Evolutionary conservation across 805 yeast species (phyloP).

Genomic region (Kazachstania viticola): DNA sequence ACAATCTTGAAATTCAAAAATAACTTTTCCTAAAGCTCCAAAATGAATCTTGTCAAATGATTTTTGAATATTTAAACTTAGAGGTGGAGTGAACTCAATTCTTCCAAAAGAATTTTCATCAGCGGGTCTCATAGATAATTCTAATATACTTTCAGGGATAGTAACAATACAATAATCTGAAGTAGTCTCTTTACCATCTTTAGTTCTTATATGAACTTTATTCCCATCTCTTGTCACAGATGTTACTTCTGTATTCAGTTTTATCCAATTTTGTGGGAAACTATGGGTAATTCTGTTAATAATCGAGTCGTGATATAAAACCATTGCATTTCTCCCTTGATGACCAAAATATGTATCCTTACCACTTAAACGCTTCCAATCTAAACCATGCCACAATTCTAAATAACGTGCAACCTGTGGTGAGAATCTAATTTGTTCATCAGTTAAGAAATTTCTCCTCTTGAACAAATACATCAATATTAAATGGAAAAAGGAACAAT

Average conservation of each 20-base stretch:
- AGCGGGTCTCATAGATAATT: constrained; percentile 21
- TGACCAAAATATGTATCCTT: constrained; percentile 58
- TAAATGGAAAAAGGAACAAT: constrained; percentile 41
- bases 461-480: constrained; percentile 36
- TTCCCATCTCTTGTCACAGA: constrained; percentile 15
- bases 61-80: constrained; percentile 35
- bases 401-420: constrained; percentile 42
- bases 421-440: constrained; percentile 39
- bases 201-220: constrained; percentile 27
- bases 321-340: constrained; percentile 70
- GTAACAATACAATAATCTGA: constrained; percentile 59
- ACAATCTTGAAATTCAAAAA: constrained; percentile 49
- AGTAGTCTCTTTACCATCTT: constrained; percentile 21
- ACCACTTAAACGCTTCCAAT: constrained; percentile 56
- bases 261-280: constrained; percentile 32
- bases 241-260: constrained; percentile 33
- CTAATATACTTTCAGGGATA: constrained; percentile 64
- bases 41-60: constrained; percentile 41
- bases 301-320: constrained; percentile 42
- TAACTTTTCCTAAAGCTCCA: constrained; percentile 64
- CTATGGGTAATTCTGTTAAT: constrained; percentile 33
- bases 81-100: constrained; percentile 43
- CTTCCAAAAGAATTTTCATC: constrained; percentile 26
- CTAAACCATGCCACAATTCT: constrained; percentile 75
- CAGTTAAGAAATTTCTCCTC: constrained; percentile 36